Evolutionary conservation across 2,329 filamentous ascomycete species (phyloP), one percentile per base, ranked within the genome.

Genomic region (Fusarium chuoi): DNA sequence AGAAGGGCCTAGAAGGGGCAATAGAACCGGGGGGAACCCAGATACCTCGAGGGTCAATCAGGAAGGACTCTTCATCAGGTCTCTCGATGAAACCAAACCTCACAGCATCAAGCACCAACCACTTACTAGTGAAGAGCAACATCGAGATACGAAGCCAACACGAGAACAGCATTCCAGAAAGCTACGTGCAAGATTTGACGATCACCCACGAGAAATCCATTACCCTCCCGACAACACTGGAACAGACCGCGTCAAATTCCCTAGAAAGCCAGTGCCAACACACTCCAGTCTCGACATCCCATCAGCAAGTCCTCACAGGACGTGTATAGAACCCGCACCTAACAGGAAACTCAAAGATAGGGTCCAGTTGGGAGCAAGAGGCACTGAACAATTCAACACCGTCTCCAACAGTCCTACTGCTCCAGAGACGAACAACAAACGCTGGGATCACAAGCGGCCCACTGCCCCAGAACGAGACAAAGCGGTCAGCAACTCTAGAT

Each of bases 301-400:
- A 44, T n/a, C 62, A 60, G 38, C 49, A 55, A 66, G 30, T 14
- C 39, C 51, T 39, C 35, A 39, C 30, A 45, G 45, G 46, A 45
- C 45, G 55, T 52, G 69, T 22, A 39, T 68, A 76, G 75, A 66
- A 46, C 35, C 71, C 73, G 59, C 61, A 49, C 42, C 62, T 70
- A n/a, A 54, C 52, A 55, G 56, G 28, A 51, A 49, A 39, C 28
- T 26, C 6, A 45, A 48, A 36, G 38, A 49, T 14, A 57, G n/a
- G 38, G 26, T 17, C 28, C 18, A 41, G 28, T 30, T 62, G 54
- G 59, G 56, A 51, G n/a, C 28, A 61, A 33, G 61, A 36, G 52
- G 44, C 18, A 45, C 28, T 41, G 57, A 46, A 26, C 55, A 67
- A 24, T 33, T 62, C 24, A 44, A 38, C n/a, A 15, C 41, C 45